These are phyloP conservation scores for Syzygium malaccense DNA, from an alignment of 441 rosid species.

Conservation along the genomic window DNA sequence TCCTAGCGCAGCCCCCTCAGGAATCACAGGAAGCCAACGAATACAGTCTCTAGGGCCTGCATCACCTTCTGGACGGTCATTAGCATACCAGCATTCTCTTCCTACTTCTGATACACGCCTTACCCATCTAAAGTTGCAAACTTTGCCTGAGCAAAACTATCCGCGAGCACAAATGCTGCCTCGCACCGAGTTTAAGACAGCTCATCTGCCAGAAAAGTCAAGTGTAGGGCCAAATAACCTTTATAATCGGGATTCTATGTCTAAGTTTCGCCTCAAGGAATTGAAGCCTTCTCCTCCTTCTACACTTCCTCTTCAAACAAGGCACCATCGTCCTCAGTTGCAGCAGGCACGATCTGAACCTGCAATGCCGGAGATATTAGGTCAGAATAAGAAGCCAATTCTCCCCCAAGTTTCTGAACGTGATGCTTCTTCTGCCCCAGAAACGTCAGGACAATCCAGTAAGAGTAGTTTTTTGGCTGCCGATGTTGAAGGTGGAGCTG, in stretches of 20 bases:
- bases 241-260: constrained; percentile 19
- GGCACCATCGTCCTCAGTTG: constrained; percentile 12
- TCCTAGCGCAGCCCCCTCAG: constrained; percentile 33
- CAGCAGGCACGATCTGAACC: constrained; percentile 21
- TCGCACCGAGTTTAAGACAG: constrained; percentile 39
- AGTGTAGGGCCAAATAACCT: constrained; percentile 10
- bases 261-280: constrained; percentile 24
- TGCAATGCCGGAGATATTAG: constrained; percentile 14
- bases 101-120: constrained; percentile 34
- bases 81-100: constrained; percentile 26
- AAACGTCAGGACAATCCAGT: constrained; percentile 37
- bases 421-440: constrained; percentile 31
- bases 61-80: constrained; percentile 38
- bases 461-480: constrained; percentile 68
- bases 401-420: constrained; percentile 23
- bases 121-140: constrained; percentile 26
- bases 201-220: constrained; percentile 35
- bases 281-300: constrained; percentile 17
- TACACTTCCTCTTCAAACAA: constrained; percentile 19
- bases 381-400: constrained; percentile 26
- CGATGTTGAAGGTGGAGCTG: constrained; percentile 66
- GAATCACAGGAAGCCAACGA: constrained; percentile 30
- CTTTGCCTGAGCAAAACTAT: constrained; percentile 41
- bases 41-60: constrained; percentile 26
- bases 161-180: constrained; percentile 30